Conservation (phyloP, 768 basidiomycete genomes). For the Leucogyrophana mollusca region DNA sequence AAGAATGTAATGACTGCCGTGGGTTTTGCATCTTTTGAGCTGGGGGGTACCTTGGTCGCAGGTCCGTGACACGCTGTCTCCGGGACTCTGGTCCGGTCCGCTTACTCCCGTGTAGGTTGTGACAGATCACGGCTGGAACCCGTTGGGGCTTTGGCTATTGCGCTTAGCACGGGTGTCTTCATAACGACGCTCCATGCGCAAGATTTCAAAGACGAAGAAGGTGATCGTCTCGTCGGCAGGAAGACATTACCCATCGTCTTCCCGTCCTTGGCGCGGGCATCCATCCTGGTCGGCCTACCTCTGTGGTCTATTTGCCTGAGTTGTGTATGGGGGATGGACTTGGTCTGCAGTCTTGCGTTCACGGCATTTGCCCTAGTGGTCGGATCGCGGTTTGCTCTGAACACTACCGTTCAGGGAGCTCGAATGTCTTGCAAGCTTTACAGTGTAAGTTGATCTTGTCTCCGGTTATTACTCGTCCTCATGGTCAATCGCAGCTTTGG, state of each 20-base stretch:
- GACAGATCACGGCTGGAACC: constrained; percentile 10
- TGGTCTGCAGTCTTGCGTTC: constrained; percentile 23
- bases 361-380: constrained; percentile 22
- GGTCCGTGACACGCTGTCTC: constrained; percentile 26
- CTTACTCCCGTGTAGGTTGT: constrained; percentile 12
- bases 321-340: constrained; percentile 25
- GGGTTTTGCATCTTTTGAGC: constrained; percentile 31
- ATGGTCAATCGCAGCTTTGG: constrained; percentile 20
- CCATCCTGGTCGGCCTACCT: constrained; percentile 25
- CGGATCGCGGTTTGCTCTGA: constrained; percentile 24
- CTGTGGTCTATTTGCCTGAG: constrained; percentile 29
- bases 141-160: constrained; percentile 18
- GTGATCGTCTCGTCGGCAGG: constrained; percentile 38
- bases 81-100: no score
- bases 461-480: not conserved
- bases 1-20: constrained; percentile 30
- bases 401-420: constrained; percentile 20
- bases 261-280: constrained; percentile 28
- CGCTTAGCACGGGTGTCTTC: constrained; percentile 25
- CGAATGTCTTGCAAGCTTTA: constrained; percentile 27
- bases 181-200: constrained; percentile 30
- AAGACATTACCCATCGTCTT: constrained; percentile 43
- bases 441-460: constrained; percentile 18
- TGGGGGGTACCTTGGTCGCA: constrained; percentile 32
- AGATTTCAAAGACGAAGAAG: constrained; percentile 39